phyloP scores from a whole-genome alignment of 805 yeast genomes.

The Candida peoriensis region DNA sequence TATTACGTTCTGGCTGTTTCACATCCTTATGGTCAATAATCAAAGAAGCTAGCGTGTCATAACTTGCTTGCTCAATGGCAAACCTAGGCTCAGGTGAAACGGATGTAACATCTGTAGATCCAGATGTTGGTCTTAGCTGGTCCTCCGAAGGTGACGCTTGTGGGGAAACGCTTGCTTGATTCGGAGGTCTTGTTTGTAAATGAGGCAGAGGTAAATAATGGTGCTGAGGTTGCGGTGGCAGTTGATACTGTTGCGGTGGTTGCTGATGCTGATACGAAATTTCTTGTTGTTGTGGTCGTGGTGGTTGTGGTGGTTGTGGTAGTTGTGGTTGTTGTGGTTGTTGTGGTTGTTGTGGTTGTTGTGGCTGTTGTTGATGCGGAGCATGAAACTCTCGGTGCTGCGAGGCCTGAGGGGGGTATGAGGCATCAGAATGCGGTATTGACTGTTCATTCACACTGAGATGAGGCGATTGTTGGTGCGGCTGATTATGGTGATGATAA shows the following conservation, averaged over 20 bases:
- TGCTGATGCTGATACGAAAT: neutral
- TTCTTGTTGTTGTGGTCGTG: constrained; percentile 1
- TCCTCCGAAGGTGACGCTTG: neutral
- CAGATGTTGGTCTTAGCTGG: neutral
- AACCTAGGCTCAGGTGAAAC: constrained; percentile 9
- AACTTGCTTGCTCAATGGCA: constrained; percentile 15
- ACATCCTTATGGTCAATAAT: constrained; percentile 17
- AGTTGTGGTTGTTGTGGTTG: constrained; percentile 1
- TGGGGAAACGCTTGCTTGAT: neutral
- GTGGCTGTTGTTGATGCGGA: constrained; percentile 1
- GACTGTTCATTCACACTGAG: too few relatives aligned
- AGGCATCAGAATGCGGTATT: neutral
- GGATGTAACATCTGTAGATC: neutral
- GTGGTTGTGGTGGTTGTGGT: constrained; percentile 1
- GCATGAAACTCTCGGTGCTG: constrained; percentile 6
- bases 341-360: neutral
- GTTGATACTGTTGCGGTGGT: neutral
- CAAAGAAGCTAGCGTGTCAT: constrained; percentile 11
- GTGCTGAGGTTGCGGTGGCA: neutral
- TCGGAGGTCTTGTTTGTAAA: neutral
- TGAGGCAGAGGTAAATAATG: neutral
- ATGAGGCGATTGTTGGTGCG: neutral
- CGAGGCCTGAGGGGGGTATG: neutral
- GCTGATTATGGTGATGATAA: neutral
- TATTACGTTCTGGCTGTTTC: constrained; percentile 7